Base-by-base conservation (phyloP, 805 yeast genomes). In the Yamadazyma ubonensis region DNA sequence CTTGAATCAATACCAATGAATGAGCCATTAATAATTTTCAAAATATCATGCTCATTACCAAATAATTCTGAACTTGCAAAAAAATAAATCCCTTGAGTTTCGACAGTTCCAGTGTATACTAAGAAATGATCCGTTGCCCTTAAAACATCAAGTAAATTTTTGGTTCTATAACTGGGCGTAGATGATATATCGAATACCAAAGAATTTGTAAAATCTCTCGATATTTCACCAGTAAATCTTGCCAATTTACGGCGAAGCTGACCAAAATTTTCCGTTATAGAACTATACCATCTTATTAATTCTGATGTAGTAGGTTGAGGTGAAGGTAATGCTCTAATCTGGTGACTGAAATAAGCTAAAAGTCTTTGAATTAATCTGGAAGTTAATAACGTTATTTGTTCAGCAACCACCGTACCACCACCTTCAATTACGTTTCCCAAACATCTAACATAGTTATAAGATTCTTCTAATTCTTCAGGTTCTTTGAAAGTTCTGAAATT, bases 401-500 rank as follows among this genome's bases (percentile, higher is more conserved):
- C 83, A 0, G 96, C 93, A 38, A 91, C 80, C 11, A 83, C 81
- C 5, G 79, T 75, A 29, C 93, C 87, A 20, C 95, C 91, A 5
- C 87, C 85, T 29, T 85, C 89, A 20, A 93, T 75, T 50, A 75
- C 82, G 45, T 75, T 77, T 10, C 97, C 96, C 25, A 87, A 73
- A 50, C 81, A 80, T 50, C 78, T 85, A 48, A 93, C 67, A 50
- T 83, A 81, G 21, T 75, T 72, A 90, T 96, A 93, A 31, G 86
- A 86, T 39, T 73, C 77, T 53, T 88, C 95, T 35, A 93, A 67
- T 54, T 85, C 89, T 50, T 91, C 99, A 1, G 96, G 90, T 53
- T 87, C 97, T 53, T 87, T 87, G 60, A 86, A 87, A 0, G 95
- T 85, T 50, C 89, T 76, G 64, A 86, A 86, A 10, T 83, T 76